These are phyloP conservation scores for Cladosporium sp. DNA, from an alignment of 2,329 filamentous ascomycete species.

Conservation along the genomic window DNA sequence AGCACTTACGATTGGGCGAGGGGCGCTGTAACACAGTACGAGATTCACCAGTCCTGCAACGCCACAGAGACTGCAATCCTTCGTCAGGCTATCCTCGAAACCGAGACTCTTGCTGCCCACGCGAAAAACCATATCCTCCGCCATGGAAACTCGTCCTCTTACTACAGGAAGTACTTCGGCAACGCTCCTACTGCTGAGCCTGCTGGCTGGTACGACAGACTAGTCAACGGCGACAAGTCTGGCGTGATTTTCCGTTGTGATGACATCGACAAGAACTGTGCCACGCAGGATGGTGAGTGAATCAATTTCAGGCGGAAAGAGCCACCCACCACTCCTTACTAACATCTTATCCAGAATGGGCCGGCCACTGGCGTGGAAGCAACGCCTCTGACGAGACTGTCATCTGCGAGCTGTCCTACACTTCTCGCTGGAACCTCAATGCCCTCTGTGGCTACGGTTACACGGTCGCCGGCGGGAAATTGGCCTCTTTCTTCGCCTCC, in stretches of 20 bases:
- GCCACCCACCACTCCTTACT: background rate
- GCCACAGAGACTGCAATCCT: slow-evolving; percentile 60
- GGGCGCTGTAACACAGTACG: slow-evolving; percentile 44
- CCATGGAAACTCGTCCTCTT: slow-evolving; percentile 57
- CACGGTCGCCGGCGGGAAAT: slow-evolving; percentile 56
- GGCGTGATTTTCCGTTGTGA: slow-evolving; percentile 67
- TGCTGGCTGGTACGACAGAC: slow-evolving; percentile 63
- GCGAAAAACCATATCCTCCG: slow-evolving; percentile 61
- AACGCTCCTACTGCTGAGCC: slow-evolving; percentile 57
- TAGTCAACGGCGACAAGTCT: slow-evolving; percentile 59
- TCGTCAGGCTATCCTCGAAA: slow-evolving; percentile 58
- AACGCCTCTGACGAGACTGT: slow-evolving; percentile 63
- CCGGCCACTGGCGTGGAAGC: slow-evolving; percentile 61
- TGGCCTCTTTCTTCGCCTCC: slow-evolving; percentile 65
- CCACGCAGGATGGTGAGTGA: slow-evolving; percentile 21
- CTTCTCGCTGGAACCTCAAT: slow-evolving; percentile 57
- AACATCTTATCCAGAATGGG: slow-evolving; percentile 55
- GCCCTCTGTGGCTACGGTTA: slow-evolving; percentile 65
- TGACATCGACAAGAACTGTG: slow-evolving; percentile 66
- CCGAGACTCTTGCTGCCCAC: slow-evolving; percentile 58
- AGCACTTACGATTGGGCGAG: slow-evolving; percentile 9
- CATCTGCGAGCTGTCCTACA: slow-evolving; percentile 57
- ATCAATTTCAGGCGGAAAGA: background rate
- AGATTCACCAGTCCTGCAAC: slow-evolving; percentile 68
- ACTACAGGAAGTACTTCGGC: slow-evolving; percentile 69